phyloP scores from a whole-genome alignment of 805 yeast genomes.

The Candida easanensis region DNA sequence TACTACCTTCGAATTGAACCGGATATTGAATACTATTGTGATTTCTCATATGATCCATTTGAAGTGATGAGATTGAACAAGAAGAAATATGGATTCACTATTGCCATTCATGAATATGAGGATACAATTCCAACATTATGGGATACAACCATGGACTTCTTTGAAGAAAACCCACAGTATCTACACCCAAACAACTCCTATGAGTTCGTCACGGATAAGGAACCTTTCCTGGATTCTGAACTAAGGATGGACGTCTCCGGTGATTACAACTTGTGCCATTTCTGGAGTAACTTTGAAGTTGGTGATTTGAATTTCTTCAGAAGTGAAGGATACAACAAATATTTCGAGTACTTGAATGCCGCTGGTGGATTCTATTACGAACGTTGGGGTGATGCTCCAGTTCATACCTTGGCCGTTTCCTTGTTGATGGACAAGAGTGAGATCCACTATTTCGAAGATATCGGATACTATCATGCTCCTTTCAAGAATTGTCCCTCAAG shows the following conservation, averaged over 20 bases:
- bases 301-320: slow-evolving; percentile 71
- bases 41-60: slow-evolving; percentile 86
- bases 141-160: slow-evolving; percentile 64
- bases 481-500: slow-evolving; percentile 61
- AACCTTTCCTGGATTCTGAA: slow-evolving; percentile 33
- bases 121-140: slow-evolving; percentile 87
- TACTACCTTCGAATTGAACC: slow-evolving; percentile 98
- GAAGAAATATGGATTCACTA: slow-evolving; percentile 85
- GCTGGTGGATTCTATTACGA: slow-evolving; percentile 82
- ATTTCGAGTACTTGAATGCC: slow-evolving; percentile 60
- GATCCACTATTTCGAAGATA: slow-evolving; percentile 74
- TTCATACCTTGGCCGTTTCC: slow-evolving; percentile 70
- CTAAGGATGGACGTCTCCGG: slow-evolving; percentile 34
- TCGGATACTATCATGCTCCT: slow-evolving; percentile 78
- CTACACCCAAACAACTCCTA: slow-evolving; percentile 63
- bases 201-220: slow-evolving; percentile 53
- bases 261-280: slow-evolving; percentile 78
- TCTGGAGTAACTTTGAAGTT: slow-evolving; percentile 86
- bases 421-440: slow-evolving; percentile 56
- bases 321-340: slow-evolving; percentile 56
- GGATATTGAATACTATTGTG: slow-evolving; percentile 83
- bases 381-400: slow-evolving; percentile 96
- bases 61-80: slow-evolving; percentile 68
- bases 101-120: slow-evolving; percentile 75
- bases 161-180: slow-evolving; percentile 54